These are phyloP conservation scores for Lichtheimia ramosa DNA, from an alignment of 371 early-diverging fungal species.

Conservation along the genomic window DNA sequence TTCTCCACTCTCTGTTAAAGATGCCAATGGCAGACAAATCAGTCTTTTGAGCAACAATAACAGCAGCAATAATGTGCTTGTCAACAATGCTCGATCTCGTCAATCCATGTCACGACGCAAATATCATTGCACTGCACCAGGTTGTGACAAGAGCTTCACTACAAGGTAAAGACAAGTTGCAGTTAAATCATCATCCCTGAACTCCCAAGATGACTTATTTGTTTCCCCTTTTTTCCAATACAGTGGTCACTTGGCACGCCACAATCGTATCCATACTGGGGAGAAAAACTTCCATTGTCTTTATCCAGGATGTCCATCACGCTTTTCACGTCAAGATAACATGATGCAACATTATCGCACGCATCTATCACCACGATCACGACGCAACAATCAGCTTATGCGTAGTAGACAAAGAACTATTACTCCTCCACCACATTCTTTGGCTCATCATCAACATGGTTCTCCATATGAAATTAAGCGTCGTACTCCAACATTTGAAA, in stretches of 20 bases:
- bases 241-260: conserved; percentile 84
- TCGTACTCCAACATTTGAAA: not conserved
- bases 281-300: conserved; percentile 87
- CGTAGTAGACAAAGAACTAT: conserved; percentile 6
- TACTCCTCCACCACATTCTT: conserved; percentile 3
- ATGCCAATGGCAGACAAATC: conserved; percentile 19
- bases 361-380: conserved; percentile 64
- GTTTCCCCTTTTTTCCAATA: conserved; percentile 13
- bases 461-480: not conserved
- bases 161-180: conserved; percentile 45
- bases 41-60: conserved; percentile 33
- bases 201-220: conserved; percentile 1
- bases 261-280: conserved; percentile 87
- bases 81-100: conserved; percentile 9
- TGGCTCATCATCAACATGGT: not conserved
- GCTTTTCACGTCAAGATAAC: conserved; percentile 84
- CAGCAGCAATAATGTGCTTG: not conserved
- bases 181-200: not conserved
- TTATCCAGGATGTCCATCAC: conserved; percentile 70
- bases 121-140: conserved; percentile 55
- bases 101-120: conserved; percentile 40
- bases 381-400: conserved; percentile 27
- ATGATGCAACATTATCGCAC: conserved; percentile 89
- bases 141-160: conserved; percentile 62
- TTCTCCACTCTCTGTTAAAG: conserved; percentile 13